These are phyloP conservation scores for Cryptosporidium sp. DNA, from an alignment of 169 alveolate species.

Conservation along the genomic window DNA sequence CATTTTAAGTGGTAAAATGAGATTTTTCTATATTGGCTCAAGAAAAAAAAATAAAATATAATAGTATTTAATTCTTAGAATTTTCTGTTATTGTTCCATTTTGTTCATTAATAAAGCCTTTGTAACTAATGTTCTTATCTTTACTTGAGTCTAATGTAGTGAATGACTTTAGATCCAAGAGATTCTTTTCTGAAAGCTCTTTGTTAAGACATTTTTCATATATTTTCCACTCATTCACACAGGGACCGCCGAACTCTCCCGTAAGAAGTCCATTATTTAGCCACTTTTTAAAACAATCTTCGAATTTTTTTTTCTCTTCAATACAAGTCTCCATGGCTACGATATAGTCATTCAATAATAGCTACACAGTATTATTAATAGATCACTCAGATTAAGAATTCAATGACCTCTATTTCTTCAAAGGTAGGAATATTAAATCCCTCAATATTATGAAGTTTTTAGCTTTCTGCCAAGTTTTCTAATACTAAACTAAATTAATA, in stretches of 20 bases:
- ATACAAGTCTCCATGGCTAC: conserved; percentile 18
- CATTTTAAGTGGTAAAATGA: not conserved
- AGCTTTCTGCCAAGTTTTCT: too few species aligned
- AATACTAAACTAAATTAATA: too few species aligned
- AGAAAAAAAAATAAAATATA: not conserved
- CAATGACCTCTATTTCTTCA: too few species aligned
- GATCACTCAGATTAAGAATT: not conserved
- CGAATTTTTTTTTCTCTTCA: conserved; percentile 30
- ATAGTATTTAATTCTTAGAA: not conserved
- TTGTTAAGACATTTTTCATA: conserved; percentile 20
- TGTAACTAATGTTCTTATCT: not conserved
- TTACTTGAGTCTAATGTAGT: not conserved
- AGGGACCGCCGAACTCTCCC: conserved; percentile 17
- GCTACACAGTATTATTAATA: not conserved
- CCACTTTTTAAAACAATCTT: conserved; percentile 43
- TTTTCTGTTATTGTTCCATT: not conserved
- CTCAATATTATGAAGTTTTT: too few species aligned
- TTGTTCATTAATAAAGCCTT: not conserved
- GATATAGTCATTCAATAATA: not conserved
- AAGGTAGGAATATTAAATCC: not conserved
- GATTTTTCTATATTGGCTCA: not conserved
- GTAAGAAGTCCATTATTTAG: not conserved
- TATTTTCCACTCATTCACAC: conserved; percentile 39
- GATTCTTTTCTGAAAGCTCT: conserved; percentile 29
- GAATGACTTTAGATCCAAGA: conserved; percentile 1